Evolutionary conservation across 2,329 filamentous ascomycete species (phyloP), one percentile per base, ranked within the genome.

Genomic region (Ophiostoma quercus): DNA sequence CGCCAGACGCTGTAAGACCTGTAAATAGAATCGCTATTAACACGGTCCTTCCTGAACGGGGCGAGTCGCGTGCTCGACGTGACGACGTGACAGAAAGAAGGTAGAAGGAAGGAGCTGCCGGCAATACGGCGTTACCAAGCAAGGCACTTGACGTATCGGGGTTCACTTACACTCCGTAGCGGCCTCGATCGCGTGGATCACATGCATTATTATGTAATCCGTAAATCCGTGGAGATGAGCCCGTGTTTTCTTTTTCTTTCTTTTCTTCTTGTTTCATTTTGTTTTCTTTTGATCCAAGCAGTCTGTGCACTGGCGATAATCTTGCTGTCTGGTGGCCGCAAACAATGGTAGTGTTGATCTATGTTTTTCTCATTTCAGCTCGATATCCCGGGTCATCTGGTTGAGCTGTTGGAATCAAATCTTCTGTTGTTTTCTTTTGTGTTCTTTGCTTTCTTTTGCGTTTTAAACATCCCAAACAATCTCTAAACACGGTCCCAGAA

Each of bases 111-210:
- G n/a, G 32, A 39, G 16, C 62, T 4, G 57, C 2, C 60, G 29
- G 32, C 32, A 34, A 37, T 34, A 63, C 29, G 60, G 60, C 34
- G 19, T 22, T 39, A 39, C 57, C 25, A 62, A 32, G 51, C 8
- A 57, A 25, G 51, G 43, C 43, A 19, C 22, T 41, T 8, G 43
- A 16, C 54, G 41, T 19, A 65, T 65, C 62, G 62, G 62, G 32
- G 19, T 65, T 65, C 34, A 39, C 34, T 22, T 37, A 65, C 34
- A 39, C 62, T 65, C 62, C 62, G 62, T 65, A 65, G 34, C 34
- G 62, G 32, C 62, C 7, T 22, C 19, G 9, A 14, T 65, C 19
- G 16, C 34, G 57, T 25, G 6, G 4, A 62, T 62, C 57, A 57
- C 57, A 62, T 62, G 57, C 25, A 6, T 7, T 34, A 29, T 62